Base-by-base conservation (phyloP, 768 basidiomycete species). In the Panus rudis region DNA sequence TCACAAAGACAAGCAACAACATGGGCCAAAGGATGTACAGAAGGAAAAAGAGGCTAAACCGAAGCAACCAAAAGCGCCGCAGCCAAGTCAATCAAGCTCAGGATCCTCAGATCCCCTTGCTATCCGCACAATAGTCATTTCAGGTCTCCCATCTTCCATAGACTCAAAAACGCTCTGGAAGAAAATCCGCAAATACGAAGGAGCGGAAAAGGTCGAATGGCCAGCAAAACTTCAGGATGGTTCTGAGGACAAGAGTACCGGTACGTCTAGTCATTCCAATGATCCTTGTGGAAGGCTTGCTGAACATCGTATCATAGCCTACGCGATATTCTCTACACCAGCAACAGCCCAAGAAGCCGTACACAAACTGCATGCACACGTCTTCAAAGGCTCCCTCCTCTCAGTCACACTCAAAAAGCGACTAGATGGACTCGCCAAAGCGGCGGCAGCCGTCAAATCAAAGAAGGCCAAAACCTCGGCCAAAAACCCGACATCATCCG, bases 321-420 rank as follows among this genome's bases (percentile, higher is more conserved):
- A 87, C 49, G 79, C 84, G 14, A 47, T 92, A 4, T 93, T 92
- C 61, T 61, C 71, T 2, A 79, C 76, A 0, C 79, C 90, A 2
- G 67, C 70, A 5, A 62, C 74, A 21, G 92, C 93, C 0, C 69
- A 73, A 28, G 75, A 80, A 8, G 85, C 90, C 2, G 78, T 87
- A 28, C 67, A 62, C 42, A 90, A 87, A 60, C 75, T 98, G 2
- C 91, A 98, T 57, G 90, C 89, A 1, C 91, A 93, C 58, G 84
- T 92, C 22, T 94, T 85, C 75, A 93, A 94, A 59, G 91, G 92
- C 30, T 70, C 72, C 7, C 67, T 92, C 4, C 75, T 97, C n/a
- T 90, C 86, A 2, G 88, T 84, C 12, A 80, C 84, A 6, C 72
- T 94, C 38, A 92, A 94, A 71, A 91, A 91, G 57, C 78, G 88